Evolutionary conservation across 73 alveolate species (phyloP).

Genomic region (Paramecium pentaurelia): DNA sequence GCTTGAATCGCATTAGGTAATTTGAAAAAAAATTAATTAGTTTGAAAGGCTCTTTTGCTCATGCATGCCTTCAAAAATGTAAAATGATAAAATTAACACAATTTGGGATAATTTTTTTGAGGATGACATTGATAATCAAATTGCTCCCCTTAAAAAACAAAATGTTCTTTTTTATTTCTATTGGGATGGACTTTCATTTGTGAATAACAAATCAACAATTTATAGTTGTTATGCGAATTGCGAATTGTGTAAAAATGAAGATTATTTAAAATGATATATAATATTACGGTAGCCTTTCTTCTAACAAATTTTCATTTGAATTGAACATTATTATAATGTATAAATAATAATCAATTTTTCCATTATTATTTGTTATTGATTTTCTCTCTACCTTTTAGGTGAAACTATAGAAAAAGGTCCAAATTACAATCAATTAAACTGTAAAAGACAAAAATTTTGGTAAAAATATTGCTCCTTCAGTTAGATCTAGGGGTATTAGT

Average conservation of each 20-base stretch:
- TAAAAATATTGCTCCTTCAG: neutral
- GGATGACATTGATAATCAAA: neutral
- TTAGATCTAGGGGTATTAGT: neutral
- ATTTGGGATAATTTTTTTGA: neutral
- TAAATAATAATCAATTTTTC: neutral
- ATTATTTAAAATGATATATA: neutral
- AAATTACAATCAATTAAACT: neutral
- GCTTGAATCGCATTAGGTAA: neutral
- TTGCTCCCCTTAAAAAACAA: neutral
- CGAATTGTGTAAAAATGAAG: neutral
- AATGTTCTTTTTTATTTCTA: neutral
- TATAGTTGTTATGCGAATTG: neutral
- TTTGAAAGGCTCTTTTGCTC: neutral
- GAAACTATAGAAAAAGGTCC: slow-evolving; percentile 74
- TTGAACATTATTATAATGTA: neutral
- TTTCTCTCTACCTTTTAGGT: slow-evolving; percentile 59
- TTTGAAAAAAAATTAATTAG: neutral
- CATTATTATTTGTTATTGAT: neutral
- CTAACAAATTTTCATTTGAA: neutral
- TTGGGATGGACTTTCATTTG: neutral
- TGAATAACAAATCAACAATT: neutral
- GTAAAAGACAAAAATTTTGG: neutral
- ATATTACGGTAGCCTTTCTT: neutral
- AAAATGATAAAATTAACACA: slow-evolving; percentile 1
- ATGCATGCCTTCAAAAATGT: neutral